A percentile compares a stretch with the other conserved stretches of the same genome.
phyloP scores from a whole-genome alignment of 2,329 filamentous ascomycete genomes.

The Oidium heveae region DNA sequence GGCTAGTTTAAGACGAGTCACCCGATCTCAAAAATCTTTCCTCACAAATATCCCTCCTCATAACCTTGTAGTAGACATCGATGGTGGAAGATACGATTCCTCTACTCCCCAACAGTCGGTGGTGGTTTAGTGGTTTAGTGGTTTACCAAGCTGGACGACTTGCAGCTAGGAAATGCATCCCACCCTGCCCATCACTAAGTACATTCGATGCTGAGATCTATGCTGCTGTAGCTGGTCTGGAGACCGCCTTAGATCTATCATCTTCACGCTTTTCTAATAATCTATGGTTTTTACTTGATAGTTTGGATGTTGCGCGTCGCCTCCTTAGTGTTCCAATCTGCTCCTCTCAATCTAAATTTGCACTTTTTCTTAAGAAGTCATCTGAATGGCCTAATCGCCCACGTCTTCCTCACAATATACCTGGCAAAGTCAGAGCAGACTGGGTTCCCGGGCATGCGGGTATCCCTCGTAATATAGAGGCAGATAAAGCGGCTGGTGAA shows the following conservation, averaged over 20 bases:
- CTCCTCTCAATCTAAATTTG: not conserved
- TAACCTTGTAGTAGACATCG: not conserved
- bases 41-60: not conserved
- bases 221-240: too few species aligned
- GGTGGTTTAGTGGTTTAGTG: not conserved
- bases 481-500: not conserved
- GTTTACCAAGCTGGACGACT: too few species aligned
- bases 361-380: not conserved
- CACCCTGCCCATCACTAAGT: too few species aligned
- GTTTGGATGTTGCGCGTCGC: not conserved
- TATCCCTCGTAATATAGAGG: not conserved
- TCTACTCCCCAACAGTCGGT: not conserved
- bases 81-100: not conserved
- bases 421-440: not conserved
- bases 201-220: too few species aligned
- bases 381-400: not conserved
- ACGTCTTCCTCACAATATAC: not conserved
- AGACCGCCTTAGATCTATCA: too few species aligned
- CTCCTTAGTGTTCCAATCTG: not conserved
- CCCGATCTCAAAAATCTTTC: too few species aligned
- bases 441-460: not conserved
- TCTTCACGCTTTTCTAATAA: not conserved
- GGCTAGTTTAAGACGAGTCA: not conserved
- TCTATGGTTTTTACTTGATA: not conserved
- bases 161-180: too few species aligned